Conservation (phyloP, 2,329 filamentous ascomycete genomes). For the Hawksworthiomyces lignivorus region DNA sequence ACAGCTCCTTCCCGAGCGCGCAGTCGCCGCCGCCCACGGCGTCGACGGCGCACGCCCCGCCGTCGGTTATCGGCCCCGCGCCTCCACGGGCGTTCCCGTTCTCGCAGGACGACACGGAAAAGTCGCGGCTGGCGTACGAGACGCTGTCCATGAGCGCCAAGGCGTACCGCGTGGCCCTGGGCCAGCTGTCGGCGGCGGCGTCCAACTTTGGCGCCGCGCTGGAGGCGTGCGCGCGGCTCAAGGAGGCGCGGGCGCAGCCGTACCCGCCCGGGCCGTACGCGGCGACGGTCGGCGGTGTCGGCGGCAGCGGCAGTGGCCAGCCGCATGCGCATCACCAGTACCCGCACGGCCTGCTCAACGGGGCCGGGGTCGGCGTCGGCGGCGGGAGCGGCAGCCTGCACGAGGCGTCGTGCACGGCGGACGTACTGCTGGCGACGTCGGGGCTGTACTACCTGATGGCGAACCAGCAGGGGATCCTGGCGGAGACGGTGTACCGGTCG, state of each 20-base stretch:
- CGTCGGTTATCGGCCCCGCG: slow-evolving; percentile 27
- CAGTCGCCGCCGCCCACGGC: not conserved
- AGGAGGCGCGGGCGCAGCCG: slow-evolving; percentile 56
- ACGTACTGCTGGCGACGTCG: slow-evolving; percentile 53
- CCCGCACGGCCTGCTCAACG: slow-evolving; percentile 15
- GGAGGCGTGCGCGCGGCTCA: slow-evolving; percentile 60
- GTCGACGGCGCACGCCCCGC: slow-evolving; percentile 43
- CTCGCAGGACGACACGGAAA: slow-evolving; percentile 54
- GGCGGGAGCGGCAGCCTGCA: slow-evolving; percentile 21
- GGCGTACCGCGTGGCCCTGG: slow-evolving; percentile 54
- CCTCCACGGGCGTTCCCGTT: slow-evolving; percentile 45
- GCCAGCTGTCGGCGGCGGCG: slow-evolving; percentile 51
- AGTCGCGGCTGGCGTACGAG: slow-evolving; percentile 54
- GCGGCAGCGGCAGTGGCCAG: slow-evolving; percentile 17
- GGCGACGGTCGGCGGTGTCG: slow-evolving; percentile 19
- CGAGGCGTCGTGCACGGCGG: slow-evolving; percentile 50
- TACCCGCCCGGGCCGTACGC: slow-evolving; percentile 29
- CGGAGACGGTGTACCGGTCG: slow-evolving; percentile 58
- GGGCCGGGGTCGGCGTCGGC: slow-evolving; percentile 31
- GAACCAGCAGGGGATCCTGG: slow-evolving; percentile 63
- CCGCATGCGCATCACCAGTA: slow-evolving; percentile 9
- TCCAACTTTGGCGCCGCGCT: slow-evolving; percentile 58
- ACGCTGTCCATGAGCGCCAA: slow-evolving; percentile 56
- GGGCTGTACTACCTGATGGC: slow-evolving; percentile 61
- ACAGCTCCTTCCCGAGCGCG: not conserved